These are phyloP conservation scores for Microdochium bolleyi DNA, from an alignment of 2,329 filamentous ascomycete genomes.

Conservation along the genomic window DNA sequence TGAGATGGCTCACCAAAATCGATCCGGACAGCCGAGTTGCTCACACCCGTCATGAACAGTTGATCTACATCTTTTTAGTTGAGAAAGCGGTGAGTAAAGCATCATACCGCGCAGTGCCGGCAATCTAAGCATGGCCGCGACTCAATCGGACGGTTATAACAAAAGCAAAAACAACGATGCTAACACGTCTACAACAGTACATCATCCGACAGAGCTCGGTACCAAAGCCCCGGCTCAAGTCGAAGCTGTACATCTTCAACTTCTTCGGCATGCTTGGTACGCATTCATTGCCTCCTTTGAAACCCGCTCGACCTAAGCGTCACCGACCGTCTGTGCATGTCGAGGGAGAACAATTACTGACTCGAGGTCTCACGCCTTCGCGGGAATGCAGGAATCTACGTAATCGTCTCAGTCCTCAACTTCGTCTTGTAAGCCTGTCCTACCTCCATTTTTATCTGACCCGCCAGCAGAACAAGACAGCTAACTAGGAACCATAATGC, in stretches of 20 bases:
- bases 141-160: too few relatives aligned
- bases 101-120: too few relatives aligned
- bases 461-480: background rate
- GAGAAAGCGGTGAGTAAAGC: slow-evolving; percentile 53
- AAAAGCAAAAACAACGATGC: too few relatives aligned
- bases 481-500: too few relatives aligned
- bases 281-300: slow-evolving; percentile 1
- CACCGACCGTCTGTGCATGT: too few relatives aligned
- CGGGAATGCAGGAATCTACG: slow-evolving; percentile 32
- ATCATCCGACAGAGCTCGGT: background rate
- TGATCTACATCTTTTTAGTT: slow-evolving; percentile 59
- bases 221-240: slow-evolving; percentile 40
- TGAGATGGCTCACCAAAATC: background rate
- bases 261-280: slow-evolving; percentile 46
- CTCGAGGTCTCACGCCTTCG: slow-evolving; percentile 9
- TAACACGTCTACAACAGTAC: background rate
- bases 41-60: slow-evolving; percentile 13
- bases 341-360: too few relatives aligned
- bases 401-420: slow-evolving; percentile 44
- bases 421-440: slow-evolving; percentile 45
- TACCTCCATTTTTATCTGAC: background rate
- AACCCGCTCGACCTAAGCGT: too few relatives aligned
- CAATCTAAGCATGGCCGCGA: too few relatives aligned
- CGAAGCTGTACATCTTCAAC: slow-evolving; percentile 54
- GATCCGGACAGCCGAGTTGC: background rate